Conservation (phyloP, 495 filamentous ascomycete genomes). For the Tuber magnatum region DNA sequence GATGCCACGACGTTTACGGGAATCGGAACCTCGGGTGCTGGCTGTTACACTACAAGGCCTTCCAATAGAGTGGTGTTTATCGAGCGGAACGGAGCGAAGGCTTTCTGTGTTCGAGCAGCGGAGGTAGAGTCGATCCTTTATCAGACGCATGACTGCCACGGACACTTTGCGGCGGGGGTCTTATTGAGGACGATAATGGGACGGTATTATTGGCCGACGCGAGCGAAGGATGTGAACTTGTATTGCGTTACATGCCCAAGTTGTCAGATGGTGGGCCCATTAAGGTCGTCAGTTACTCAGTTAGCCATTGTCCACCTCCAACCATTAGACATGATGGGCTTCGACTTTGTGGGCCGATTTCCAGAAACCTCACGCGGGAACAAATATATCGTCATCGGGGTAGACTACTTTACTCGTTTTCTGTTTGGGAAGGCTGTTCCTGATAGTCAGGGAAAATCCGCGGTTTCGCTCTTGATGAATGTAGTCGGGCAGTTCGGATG, state of each 20-base stretch:
- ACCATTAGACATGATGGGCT: no score
- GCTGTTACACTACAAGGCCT: background rate
- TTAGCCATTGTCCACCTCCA: background rate
- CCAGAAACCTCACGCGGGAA: background rate
- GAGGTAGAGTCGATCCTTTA: background rate
- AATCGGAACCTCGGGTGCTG: no score
- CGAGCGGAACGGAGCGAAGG: background rate
- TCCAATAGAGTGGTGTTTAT: background rate
- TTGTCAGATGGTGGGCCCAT: background rate
- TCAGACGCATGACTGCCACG: background rate
- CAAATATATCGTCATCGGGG: slow-evolving; percentile 10
- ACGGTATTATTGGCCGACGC: background rate
- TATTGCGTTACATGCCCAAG: background rate
- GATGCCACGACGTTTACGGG: no score
- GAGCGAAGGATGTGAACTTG: background rate
- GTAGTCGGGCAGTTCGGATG: background rate
- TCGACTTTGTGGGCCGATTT: background rate
- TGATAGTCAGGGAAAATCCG: background rate
- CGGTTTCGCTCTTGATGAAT: background rate
- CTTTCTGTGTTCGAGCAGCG: background rate
- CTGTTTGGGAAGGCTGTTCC: background rate
- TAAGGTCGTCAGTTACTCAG: background rate
- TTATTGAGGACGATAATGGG: background rate
- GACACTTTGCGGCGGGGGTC: background rate
- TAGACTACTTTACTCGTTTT: slow-evolving; percentile 15